These are phyloP conservation scores for Nevesoporus exiguus DNA, from an alignment of 768 basidiomycete genomes.

Conservation along the genomic window DNA sequence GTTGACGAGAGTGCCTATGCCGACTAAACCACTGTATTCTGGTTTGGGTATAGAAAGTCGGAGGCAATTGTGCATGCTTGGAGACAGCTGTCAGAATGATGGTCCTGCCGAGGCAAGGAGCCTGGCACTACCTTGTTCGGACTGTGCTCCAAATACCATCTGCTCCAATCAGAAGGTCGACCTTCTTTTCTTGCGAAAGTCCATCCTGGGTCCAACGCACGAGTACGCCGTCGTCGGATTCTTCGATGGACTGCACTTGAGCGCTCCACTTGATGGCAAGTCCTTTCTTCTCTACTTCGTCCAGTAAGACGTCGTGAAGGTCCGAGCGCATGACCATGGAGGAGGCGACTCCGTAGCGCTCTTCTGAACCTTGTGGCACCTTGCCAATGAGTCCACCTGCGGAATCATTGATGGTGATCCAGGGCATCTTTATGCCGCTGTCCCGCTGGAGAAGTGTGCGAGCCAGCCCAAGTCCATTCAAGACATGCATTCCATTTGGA, in stretches of 20 bases:
- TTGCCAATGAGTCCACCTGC: slow-evolving; percentile 21
- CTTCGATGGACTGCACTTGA: slow-evolving; percentile 23
- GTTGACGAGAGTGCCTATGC: slow-evolving; percentile 18
- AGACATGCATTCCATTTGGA: slow-evolving; percentile 29
- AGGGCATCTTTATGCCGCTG: slow-evolving; percentile 18
- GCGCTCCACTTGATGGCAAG: slow-evolving; percentile 23
- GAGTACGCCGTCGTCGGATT: slow-evolving; percentile 22
- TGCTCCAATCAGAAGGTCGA: slow-evolving; percentile 31
- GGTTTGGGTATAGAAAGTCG: slow-evolving; percentile 18
- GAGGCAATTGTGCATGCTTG: slow-evolving; percentile 25
- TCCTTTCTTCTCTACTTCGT: slow-evolving; percentile 21
- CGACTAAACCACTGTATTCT: slow-evolving; percentile 30
- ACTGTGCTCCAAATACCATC: slow-evolving; percentile 33
- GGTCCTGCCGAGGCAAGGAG: neutral
- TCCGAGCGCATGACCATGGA: slow-evolving; percentile 28
- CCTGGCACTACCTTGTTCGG: slow-evolving; percentile 17
- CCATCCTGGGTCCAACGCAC: slow-evolving; percentile 27
- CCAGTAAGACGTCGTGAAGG: slow-evolving; percentile 30
- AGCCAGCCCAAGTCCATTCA: slow-evolving; percentile 27
- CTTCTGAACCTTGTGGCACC: slow-evolving; percentile 24
- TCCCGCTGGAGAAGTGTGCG: slow-evolving; percentile 21
- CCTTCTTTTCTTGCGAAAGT: slow-evolving; percentile 20
- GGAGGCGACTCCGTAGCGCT: slow-evolving; percentile 29
- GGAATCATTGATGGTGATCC: slow-evolving; percentile 22
- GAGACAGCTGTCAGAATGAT: neutral